Conservation (phyloP, 148 eudicot species). For the Cornus kousa region DNA sequence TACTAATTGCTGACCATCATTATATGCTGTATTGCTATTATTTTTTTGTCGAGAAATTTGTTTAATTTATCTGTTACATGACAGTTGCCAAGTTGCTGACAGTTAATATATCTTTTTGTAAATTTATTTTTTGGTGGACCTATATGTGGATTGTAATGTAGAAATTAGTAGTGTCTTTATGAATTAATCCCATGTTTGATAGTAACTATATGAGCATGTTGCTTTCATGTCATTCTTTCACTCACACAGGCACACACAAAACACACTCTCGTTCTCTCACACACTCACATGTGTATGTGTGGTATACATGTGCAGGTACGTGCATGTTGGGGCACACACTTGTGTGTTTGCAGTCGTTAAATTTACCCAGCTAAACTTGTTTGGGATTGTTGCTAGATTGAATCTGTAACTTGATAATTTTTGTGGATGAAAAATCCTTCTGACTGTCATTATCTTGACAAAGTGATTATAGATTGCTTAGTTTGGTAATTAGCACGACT, state of each 20-base stretch:
- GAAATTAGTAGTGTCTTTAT: background rate
- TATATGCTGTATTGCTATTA: constrained; percentile 35
- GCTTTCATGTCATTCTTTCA: background rate
- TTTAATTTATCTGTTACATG: too few relatives aligned
- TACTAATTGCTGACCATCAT: background rate
- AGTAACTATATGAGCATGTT: background rate
- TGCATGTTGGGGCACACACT: background rate
- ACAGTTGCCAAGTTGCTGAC: background rate
- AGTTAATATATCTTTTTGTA: background rate
- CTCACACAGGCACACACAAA: too few relatives aligned
- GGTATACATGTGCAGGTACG: background rate
- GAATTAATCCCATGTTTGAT: background rate
- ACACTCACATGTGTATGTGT: too few relatives aligned
- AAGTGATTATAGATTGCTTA: background rate
- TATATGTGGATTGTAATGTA: background rate
- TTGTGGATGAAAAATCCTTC: background rate
- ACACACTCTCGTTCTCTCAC: too few relatives aligned
- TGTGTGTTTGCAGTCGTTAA: background rate
- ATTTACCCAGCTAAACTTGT: background rate
- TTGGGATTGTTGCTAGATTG: background rate
- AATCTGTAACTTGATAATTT: background rate
- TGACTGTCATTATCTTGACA: background rate
- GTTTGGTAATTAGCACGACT: background rate
- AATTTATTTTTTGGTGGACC: background rate
- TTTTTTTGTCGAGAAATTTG: background rate